Percentiles rank a stretch among this genome's conserved stretches.
Evolutionary conservation across 2,329 filamentous ascomycete genomes (phyloP).

Genomic region (Pseudocercospora vitis): DNA sequence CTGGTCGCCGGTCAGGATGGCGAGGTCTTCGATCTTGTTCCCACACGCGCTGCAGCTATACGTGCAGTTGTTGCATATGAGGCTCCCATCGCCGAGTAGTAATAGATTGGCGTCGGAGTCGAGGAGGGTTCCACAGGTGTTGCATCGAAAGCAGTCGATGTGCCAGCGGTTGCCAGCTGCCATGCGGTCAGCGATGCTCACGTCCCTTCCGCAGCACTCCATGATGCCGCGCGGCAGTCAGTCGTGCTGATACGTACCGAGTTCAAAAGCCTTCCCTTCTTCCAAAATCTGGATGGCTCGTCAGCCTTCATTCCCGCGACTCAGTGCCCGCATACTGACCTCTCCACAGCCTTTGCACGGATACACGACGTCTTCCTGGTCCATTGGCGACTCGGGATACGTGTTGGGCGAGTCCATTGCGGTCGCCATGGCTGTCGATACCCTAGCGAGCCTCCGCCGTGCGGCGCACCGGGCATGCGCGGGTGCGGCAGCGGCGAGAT

Average conservation of each 20-base stretch:
- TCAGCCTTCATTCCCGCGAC: constrained; percentile 13
- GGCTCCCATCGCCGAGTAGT: constrained; percentile 91
- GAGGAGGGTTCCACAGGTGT: constrained; percentile 90
- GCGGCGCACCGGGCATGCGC: constrained; percentile 13
- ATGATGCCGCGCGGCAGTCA: neutral
- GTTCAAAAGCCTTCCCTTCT: constrained; percentile 96
- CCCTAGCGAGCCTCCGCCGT: constrained; percentile 17
- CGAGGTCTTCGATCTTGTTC: constrained; percentile 97
- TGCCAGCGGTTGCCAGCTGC: constrained; percentile 56
- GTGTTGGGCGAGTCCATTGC: constrained; percentile 59
- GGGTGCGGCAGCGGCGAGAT: constrained; percentile 1
- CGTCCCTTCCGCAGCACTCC: neutral
- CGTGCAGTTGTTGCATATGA: constrained; percentile 99
- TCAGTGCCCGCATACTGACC: constrained; percentile 50
- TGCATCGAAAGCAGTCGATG: constrained; percentile 82
- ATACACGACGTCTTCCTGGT: constrained; percentile 75
- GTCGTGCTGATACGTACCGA: constrained; percentile 61
- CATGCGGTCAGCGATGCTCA: constrained; percentile 12
- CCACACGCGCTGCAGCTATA: constrained; percentile 97
- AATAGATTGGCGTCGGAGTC: constrained; percentile 98
- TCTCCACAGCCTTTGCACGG: constrained; percentile 93
- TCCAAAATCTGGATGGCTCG: constrained; percentile 72
- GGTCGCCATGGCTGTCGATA: constrained; percentile 22
- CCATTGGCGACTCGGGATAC: constrained; percentile 65
- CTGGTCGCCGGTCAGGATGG: constrained; percentile 95